Evolutionary conservation across 768 basidiomycete genomes (phyloP), one percentile per base, ranked within the genome.

Genomic region (Coprinopsis marcescibilis): DNA sequence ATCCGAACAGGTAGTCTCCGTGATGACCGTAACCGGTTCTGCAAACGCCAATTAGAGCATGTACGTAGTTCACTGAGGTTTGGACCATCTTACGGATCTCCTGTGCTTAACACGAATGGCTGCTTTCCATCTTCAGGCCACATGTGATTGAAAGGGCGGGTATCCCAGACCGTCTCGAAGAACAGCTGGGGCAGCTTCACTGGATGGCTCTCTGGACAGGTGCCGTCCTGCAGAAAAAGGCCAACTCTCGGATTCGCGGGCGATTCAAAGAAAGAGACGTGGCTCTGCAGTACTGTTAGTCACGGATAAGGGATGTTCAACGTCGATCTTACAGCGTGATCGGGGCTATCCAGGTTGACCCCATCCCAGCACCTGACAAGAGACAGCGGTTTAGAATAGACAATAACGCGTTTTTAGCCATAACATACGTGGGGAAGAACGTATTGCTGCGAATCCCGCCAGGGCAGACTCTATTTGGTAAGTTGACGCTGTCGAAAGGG

Each of bases 1-100:
- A 58, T 12, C 55, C 57, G 41, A 58, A 58, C 7, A 55, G 42
- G 46, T 58, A 58, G 50, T 58, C 57, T 3, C 54, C 57, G 42
- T 58, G 57, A 35, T 58, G 57, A 3, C 55, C 57, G 15, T 49
- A 53, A 7, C 57, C 57, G 24, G 49, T 48, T 11, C 55, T 58
- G 39, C 11, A 41, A 17, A 8, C 2, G 17, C n/a, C 17, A 27
- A 39, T 0, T 17, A 15, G 14, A 8, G 13, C 13, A 11, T 19
- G 2, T 10, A 13, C 36, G 23, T 39, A 12, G 12, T 3, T 15
- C 7, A 19, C 33, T 11, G 30, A 12, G 17, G 10, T 5, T 5
- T 24, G 13, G 30, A 12, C 23, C 14, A n/a, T 7, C 52, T 26
- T 36, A 56, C 55, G 50, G 52, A 35, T 52, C 54, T n/a, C 53